Evolutionary conservation across 345 rosid genomes (phyloP), one percentile per base, ranked within the genome.

Genomic region (Barbarea vulgaris): DNA sequence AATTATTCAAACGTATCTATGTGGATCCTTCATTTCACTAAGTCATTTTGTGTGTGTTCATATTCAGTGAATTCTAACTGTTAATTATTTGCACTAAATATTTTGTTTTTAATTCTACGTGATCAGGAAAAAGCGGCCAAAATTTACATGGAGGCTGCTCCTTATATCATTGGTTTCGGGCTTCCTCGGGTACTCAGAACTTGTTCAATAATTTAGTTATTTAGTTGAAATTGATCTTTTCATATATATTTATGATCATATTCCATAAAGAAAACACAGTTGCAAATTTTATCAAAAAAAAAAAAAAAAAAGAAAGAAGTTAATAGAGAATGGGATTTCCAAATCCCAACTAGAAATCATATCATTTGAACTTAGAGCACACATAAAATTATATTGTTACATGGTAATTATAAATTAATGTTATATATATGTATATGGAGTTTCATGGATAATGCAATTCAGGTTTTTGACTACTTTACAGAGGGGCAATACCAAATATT

Each of bases 91-190:
- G 22, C n/a, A 31, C 7, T n/a, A 22, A 42, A 11, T 7, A 13
- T 64, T 64, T 64, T 46, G 30, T 74, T 55, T 64, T 64, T 36
- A 28, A 56, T 67, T 74, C 13, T 12, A 33, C 7, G 22, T 56
- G 17, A 47, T 50, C 73, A 84, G 85, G 85, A 72, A 78, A 9
- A 70, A 28, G 34, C 81, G 85, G 80, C 87, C 86, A 31, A 77
- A 78, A 58, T 27, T 86, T 42, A 84, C 86, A 3, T 76, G 87
- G 85, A 84, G 24, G 39, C 63, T 88, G 14, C 79, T 81, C 1
- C 60, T 78, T 7, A 85, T 67, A 71, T 81, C 85, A 34, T 80
- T 83, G 78, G 63, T 85, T 10, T 81, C 81, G 44, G 91, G 84
- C 3, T 30, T 88, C 53, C 58, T 85, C 22, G 93, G 89, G 93